A percentile compares a stretch with the other conserved stretches of the same genome.
Conservation (phyloP, 164 flowering plant species). For the Liriodendron chinense region DNA sequence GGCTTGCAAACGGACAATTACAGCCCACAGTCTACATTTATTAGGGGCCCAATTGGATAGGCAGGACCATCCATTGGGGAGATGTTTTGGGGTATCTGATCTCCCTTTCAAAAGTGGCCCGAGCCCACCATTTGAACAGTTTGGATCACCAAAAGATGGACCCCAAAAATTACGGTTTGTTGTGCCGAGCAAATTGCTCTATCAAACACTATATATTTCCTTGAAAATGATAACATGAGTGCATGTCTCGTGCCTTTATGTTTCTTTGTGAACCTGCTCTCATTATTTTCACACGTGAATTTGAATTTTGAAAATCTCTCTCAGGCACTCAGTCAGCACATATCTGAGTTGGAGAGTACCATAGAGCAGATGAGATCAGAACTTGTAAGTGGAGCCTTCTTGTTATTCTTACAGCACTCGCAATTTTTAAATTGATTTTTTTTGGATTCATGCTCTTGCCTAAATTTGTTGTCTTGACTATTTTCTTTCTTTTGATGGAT, state of each 20-base stretch:
- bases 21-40: too few species aligned
- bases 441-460: neutral
- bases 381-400: conserved; percentile 49
- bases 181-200: neutral
- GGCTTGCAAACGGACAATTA: too few species aligned
- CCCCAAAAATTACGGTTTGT: neutral
- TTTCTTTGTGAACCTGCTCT: neutral
- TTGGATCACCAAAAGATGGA: neutral
- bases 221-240: too few species aligned
- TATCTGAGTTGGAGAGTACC: conserved; percentile 71
- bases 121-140: neutral
- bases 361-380: conserved; percentile 65
- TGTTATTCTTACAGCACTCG: neutral
- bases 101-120: too few species aligned
- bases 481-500: neutral
- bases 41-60: too few species aligned
- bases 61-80: too few species aligned
- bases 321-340: conserved; percentile 96
- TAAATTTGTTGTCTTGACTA: neutral
- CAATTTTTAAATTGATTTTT: neutral
- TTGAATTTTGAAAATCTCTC: conserved; percentile 12
- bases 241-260: neutral
- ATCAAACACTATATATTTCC: neutral
- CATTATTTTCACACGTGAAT: neutral
- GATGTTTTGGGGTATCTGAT: too few species aligned